A percentile compares a stretch with the other conserved stretches of the same genome.
Conservation (phyloP, 768 basidiomycete genomes). For the Mycena indigotica region DNA sequence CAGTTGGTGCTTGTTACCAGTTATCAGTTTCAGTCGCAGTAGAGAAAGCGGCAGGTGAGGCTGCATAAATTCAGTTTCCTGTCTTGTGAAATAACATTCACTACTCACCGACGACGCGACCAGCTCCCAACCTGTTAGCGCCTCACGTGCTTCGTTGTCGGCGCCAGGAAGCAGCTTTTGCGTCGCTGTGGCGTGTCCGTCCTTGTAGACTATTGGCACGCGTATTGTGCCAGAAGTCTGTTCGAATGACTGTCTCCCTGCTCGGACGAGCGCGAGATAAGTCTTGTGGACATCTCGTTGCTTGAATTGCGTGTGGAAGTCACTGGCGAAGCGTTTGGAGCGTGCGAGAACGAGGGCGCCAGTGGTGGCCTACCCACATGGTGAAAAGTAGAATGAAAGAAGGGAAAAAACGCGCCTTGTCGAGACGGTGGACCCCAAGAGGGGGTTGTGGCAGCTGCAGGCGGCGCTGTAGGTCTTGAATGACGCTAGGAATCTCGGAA, state of each 20-base stretch:
- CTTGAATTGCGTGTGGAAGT: slow-evolving; percentile 59
- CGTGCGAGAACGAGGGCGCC: slow-evolving; percentile 62
- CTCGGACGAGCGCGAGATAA: slow-evolving; percentile 67
- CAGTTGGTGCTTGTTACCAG: slow-evolving; percentile 72
- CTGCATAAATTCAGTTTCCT: slow-evolving; percentile 28
- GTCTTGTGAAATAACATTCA: too few relatives aligned
- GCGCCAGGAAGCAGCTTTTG: slow-evolving; percentile 11
- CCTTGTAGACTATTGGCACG: slow-evolving; percentile 40
- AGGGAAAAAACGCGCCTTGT: slow-evolving; percentile 48
- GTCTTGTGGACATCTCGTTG: slow-evolving; percentile 52
- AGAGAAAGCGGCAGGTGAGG: slow-evolving; percentile 55
- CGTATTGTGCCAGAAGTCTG: slow-evolving; percentile 43
- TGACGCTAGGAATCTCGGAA: not conserved
- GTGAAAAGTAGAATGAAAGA: not conserved
- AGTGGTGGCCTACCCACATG: slow-evolving; percentile 59
- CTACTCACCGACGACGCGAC: slow-evolving; percentile 58
- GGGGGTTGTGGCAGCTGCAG: slow-evolving; percentile 40
- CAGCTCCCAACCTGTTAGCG: slow-evolving; percentile 60
- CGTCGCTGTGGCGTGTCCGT: slow-evolving; percentile 50
- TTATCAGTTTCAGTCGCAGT: slow-evolving; percentile 55
- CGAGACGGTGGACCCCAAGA: slow-evolving; percentile 62
- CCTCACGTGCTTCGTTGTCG: slow-evolving; percentile 31
- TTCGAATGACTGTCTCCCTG: slow-evolving; percentile 48
- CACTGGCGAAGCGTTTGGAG: slow-evolving; percentile 42
- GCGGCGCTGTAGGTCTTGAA: slow-evolving; percentile 29